Base-by-base conservation (phyloP, 179 eudicot species). In the Spergularia azorica region DNA sequence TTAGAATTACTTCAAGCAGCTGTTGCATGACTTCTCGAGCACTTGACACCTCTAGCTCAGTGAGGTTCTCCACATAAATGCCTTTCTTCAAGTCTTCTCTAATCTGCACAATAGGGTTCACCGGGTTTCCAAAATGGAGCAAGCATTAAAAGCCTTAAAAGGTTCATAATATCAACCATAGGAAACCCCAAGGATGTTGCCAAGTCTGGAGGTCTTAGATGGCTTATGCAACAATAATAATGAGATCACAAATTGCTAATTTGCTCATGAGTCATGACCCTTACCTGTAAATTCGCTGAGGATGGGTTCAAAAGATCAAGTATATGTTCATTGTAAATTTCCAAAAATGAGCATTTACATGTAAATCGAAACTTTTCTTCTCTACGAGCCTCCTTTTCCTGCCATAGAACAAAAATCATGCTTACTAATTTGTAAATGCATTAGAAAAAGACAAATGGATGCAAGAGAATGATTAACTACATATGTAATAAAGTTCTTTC, bases 81-180 rank as follows among this genome's bases (percentile, higher is more conserved):
- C 99, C 99, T 82, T 96, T 96, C 86, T 96, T 94, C 63, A 84
- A 76, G 83, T 96, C 99, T 85, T 96, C 99, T 84, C 99, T 91
- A 41, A 96, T 87, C 99, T 96, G 86, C 26, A 79, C 46, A 16
- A 54, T 17, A 75, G 70, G 54, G 39, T 52, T 20, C n/a, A 55
- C 41, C 18, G 52, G 70, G 36, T 46, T 11, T 70, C 56, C 26
- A 72, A 51, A 32, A 9, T 32, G 69, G n/a, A 38, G 43, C 18
- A 6, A 71, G 57, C 48, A 43, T 43, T 7, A 5, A 70, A 68
- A 77, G 39, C 4, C 14, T 18, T 20, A 38, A 4, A 5, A 11
- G 39, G 67, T 14, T 73, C 15, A 8, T 1, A 46, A 66, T 11
- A 21, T 41, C 32, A 16, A 12, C 54, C 0, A 0, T 1, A 66